Conservation (phyloP, 1,284 basidiomycete genomes). For the Sparassis latifolia region DNA sequence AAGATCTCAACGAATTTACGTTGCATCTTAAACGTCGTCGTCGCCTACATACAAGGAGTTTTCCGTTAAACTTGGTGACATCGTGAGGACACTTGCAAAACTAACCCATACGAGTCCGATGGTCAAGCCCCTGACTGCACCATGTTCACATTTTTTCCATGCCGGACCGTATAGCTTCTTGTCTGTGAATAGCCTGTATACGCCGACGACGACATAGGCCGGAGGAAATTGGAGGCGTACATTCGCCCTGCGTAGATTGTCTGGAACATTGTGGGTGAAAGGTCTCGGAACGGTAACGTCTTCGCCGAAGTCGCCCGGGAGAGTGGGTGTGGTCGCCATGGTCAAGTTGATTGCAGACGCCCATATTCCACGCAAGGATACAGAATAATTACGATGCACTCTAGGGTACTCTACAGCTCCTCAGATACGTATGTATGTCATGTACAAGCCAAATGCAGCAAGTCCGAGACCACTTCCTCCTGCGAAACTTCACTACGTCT, state of each 20-base stretch:
- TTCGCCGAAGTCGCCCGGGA: constrained; percentile 16
- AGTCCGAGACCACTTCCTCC: no score
- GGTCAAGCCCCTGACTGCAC: constrained; percentile 48
- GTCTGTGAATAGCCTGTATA: constrained; percentile 68
- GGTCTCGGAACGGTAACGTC: constrained; percentile 8
- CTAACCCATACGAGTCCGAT: constrained; percentile 66
- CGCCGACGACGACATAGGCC: constrained; percentile 69
- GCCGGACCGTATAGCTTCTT: constrained; percentile 54
- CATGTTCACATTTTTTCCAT: constrained; percentile 74
- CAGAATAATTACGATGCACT: no score
- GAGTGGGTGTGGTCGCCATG: background rate
- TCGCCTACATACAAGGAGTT: constrained; percentile 32
- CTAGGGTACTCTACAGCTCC: no score
- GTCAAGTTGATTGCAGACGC: background rate
- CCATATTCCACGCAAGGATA: no score
- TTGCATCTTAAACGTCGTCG: constrained; percentile 60
- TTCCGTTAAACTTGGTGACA: no score
- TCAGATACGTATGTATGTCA: no score
- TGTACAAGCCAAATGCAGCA: no score
- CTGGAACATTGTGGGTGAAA: constrained; percentile 32
- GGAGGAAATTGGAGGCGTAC: constrained; percentile 65
- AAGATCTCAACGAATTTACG: constrained; percentile 55
- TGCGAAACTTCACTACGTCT: constrained; percentile 12
- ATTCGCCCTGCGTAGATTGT: constrained; percentile 41
- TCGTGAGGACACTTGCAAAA: background rate